Evolutionary conservation across 495 filamentous ascomycete genomes (phyloP).

Genomic region (Xylaria nigripes): DNA sequence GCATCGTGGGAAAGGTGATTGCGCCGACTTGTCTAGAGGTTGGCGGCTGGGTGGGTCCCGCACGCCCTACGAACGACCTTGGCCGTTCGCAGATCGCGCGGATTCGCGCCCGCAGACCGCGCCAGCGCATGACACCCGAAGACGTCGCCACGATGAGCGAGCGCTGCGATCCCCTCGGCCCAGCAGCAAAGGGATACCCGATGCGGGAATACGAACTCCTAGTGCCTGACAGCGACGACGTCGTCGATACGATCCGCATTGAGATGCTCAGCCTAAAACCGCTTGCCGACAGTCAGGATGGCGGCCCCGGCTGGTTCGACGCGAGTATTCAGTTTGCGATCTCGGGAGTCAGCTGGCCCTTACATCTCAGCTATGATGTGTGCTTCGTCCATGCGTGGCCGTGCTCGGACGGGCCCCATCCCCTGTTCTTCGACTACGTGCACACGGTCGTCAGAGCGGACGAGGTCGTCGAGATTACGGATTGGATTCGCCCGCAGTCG

Average conservation of each 20-base stretch:
- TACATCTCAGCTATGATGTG: conserved; percentile 56
- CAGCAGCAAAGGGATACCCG: conserved; percentile 47
- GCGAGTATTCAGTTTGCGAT: conserved; percentile 61
- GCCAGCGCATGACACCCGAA: conserved; percentile 32
- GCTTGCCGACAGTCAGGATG: conserved; percentile 13
- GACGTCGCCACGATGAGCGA: conserved; percentile 52
- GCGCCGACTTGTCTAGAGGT: conserved; percentile 64
- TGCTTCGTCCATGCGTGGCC: conserved; percentile 58
- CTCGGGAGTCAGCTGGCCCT: conserved; percentile 53
- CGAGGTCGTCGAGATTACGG: conserved; percentile 50
- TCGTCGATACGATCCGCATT: conserved; percentile 55
- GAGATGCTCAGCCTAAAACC: conserved; percentile 51
- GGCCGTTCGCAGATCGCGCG: conserved; percentile 54
- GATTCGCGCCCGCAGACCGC: conserved; percentile 46
- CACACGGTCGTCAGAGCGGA: conserved; percentile 48
- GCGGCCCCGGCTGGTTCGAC: conserved; percentile 45
- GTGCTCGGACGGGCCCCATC: conserved; percentile 60
- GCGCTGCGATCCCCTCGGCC: conserved; percentile 58
- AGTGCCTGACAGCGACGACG: conserved; percentile 41
- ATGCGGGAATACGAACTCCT: conserved; percentile 54
- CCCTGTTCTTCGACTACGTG: conserved; percentile 59
- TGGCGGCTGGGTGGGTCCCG: conserved; percentile 63
- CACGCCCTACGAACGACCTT: conserved; percentile 52
- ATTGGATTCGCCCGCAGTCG: conserved; percentile 45
- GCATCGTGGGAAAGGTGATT: conserved; percentile 67